Base-by-base conservation (phyloP, 495 filamentous ascomycete genomes). In the Aspergillus funiculosus region DNA sequence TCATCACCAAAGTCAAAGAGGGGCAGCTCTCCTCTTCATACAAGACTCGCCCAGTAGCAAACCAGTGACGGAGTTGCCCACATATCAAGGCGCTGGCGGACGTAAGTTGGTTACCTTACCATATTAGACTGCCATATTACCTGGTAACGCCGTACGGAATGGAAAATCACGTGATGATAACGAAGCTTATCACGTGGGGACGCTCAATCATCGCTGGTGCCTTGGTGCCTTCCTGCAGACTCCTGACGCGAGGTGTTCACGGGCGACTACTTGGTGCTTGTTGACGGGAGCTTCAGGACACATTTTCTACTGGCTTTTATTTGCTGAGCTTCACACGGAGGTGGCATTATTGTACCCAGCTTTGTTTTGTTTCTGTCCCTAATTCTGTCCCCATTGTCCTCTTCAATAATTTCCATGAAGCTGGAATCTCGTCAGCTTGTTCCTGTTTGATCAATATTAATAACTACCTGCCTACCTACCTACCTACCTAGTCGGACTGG, bases 101-200 rank as follows among this genome's bases (percentile, higher is more conserved):
- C n/a, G 46, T 41, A 48, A 27, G 39, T 17, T 14, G 5, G 2
- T 48, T 48, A 35, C 45, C 28, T 11, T 24, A 25, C 18, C 35
- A 29, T 22, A 8, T 15, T 25, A 25, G 8, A 11, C 13, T 0
- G 10, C 15, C 26, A 8, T 0, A 18, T 2, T 11, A 0, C 24
- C 19, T 30, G 24, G 43, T 38, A 30, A 46, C 11, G 5, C 3
- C 11, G 22, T 21, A 29, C 35, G 36, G 7, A n/a, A 25, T 10
- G 13, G 27, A 26, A 7, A 10, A 5, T 1, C 57, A 60, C 54
- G 57, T 60, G 57, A 52, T 54, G 53, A 56, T 56, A 56, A 55
- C 36, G 42, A 32, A 17, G 9, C 15, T 2, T 11, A 35, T 66
- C 67, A 70, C 64, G 64, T 70, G 67, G 29, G 43, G 60, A 51